Conservation (phyloP, 1,284 basidiomycete genomes). For the Ganoderma sinense region DNA sequence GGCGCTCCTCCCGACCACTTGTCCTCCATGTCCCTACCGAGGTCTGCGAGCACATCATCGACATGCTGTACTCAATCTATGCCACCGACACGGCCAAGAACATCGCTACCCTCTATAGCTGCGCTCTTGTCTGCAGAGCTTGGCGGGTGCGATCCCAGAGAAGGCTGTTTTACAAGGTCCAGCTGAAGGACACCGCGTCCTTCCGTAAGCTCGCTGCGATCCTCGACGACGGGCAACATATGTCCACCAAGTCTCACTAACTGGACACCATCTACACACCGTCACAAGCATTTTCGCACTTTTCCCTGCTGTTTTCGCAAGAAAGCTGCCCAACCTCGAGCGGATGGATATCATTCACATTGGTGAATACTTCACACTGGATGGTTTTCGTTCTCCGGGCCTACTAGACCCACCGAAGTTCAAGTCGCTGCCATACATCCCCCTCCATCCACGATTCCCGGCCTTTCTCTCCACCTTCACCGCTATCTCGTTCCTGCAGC, state of each 20-base stretch:
- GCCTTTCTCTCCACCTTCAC: not conserved
- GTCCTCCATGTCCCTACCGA: not conserved
- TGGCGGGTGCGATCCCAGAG: not conserved
- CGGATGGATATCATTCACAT: not conserved
- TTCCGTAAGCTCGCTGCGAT: not conserved
- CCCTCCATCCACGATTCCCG: not conserved
- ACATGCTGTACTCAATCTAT: not conserved
- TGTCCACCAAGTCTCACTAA: not conserved
- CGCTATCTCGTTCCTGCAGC: not conserved
- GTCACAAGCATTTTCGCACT: not conserved
- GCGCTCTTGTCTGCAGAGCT: no score
- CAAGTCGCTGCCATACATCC: not conserved
- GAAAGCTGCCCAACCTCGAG: not conserved
- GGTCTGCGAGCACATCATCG: slow-evolving; percentile 2
- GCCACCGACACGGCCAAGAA: not conserved
- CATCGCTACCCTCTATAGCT: not conserved
- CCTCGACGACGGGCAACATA: not conserved
- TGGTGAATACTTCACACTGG: not conserved
- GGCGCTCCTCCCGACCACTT: not conserved
- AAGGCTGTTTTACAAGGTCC: not conserved
- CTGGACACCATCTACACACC: not conserved
- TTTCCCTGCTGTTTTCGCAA: not conserved
- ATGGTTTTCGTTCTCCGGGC: not conserved
- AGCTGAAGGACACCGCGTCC: not conserved
- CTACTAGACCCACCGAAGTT: not conserved